Evolutionary conservation across 2,329 filamentous ascomycete species (phyloP), one percentile per base, ranked within the genome.

Genomic region (Scedosporium boydii): DNA sequence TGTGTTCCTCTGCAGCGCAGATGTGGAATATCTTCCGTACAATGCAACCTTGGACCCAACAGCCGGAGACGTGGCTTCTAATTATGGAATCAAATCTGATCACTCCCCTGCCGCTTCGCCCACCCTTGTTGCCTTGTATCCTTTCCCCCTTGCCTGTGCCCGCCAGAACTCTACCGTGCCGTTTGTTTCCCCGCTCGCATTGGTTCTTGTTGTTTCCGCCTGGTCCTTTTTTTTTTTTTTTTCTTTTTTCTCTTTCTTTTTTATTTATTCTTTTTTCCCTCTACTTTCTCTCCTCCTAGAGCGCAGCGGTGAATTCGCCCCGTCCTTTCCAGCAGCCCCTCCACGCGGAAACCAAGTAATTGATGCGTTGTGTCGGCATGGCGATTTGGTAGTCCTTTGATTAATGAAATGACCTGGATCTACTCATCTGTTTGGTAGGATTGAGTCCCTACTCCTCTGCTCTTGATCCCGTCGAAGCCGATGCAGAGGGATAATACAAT

Each of bases 61-160:
- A 55, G 51, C 51, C 51, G 51, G 51, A 55, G 51, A 55, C 12
- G 51, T 55, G 51, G 51, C 51, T 55, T 55, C 51, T 55, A 55
- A 55, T 12, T 55, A 55, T 55, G 51, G 51, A 55, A 55, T 55
- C 51, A 27, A 55, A 55, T 27, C 51, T 55, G 18, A 23, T 55
- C 51, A 27, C 51, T 55, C 18, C 10, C 21, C 23, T 55, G 18
- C 23, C 51, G 51, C 44, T 48, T 55, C 51, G 18, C 51, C 18
- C 51, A 55, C 51, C 51, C 51, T 23, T 23, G 7, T 5, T 23
- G 6, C 48, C n/a, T 21, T 18, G 16, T 23, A 26, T 53, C 10
- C n/a, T 53, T 18, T n/a, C n/a, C 21, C 18, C 23, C 51, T 23
- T 23, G 18, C 48, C 48, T 23, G 12, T 10, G n/a, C 48, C 23